phyloP scores from a whole-genome alignment of 345 rosid genomes.

The Camelina sativa region DNA sequence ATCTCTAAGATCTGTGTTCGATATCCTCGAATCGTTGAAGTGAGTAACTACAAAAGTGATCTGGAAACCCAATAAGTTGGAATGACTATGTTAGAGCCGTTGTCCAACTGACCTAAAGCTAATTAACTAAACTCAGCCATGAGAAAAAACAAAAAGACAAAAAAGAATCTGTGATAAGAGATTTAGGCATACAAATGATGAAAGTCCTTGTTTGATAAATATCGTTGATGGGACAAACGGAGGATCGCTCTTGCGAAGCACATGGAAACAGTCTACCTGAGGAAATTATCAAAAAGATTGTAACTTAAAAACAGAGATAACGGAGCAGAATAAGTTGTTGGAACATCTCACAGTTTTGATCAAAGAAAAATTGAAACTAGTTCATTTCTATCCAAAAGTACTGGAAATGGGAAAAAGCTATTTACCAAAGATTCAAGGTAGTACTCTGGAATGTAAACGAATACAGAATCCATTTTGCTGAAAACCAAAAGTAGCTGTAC shows the following conservation, averaged over 20 bases:
- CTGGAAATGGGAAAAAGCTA: not conserved
- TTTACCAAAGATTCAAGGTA: slow-evolving; percentile 91
- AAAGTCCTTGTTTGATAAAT: slow-evolving; percentile 90
- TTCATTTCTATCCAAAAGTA: slow-evolving; percentile 1
- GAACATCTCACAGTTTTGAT: slow-evolving; percentile 17
- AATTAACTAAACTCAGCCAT: slow-evolving; percentile 4
- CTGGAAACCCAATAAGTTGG: slow-evolving; percentile 50
- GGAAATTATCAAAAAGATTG: slow-evolving; percentile 22
- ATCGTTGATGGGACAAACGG: slow-evolving; percentile 80
- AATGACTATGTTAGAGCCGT: slow-evolving; percentile 3
- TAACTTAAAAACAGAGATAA: not conserved
- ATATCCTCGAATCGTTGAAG: slow-evolving; percentile 90
- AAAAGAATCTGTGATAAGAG: not conserved
- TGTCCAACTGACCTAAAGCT: slow-evolving; percentile 9
- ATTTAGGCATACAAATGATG: slow-evolving; percentile 77
- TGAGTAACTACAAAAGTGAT: slow-evolving; percentile 87
- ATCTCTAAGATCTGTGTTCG: slow-evolving; percentile 87
- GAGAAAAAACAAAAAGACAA: not conserved
- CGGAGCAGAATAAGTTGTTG: not conserved
- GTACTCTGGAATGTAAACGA: slow-evolving; percentile 84
- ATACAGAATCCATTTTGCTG: slow-evolving; percentile 84
- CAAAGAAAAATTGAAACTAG: not conserved
- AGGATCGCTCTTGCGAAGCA: slow-evolving; percentile 93
- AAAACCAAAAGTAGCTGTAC: slow-evolving; percentile 86
- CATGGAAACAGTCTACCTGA: slow-evolving; percentile 99